Evolutionary conservation across 257 asterid genomes (phyloP), one percentile per base, ranked within the genome.

Genomic region (Parsonsia alboflavescens): DNA sequence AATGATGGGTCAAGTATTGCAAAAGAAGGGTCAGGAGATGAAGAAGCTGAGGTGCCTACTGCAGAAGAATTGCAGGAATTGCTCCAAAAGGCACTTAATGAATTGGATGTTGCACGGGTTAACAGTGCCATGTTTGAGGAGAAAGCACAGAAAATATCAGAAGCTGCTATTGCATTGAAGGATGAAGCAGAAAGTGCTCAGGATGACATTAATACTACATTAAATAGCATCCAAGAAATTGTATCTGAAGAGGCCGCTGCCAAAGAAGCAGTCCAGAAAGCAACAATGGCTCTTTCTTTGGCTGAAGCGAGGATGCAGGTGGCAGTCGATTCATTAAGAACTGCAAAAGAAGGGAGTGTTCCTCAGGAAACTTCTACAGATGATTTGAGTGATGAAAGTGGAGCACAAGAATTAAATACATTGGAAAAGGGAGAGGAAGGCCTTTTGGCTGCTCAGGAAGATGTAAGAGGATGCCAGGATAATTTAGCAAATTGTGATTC

Each of bases 71-170:
- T 90, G 84, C 89, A 90, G 81, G 94, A 88, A 61, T 52, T 88
- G 70, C 77, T 92, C 86, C 96, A 88, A 82, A 95, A 92, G 88
- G 96, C 96, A 54, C 82, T 82, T 64, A 87, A 80, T 48, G 96
- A 90, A 33, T 88, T 95, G 83, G 95, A 95, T 80, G 86, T 77
- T 82, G 90, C 99, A 67, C 85, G 85, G 66, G 75, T 83, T 64
- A 92, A 89, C 85, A 95, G 96, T 82, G 76, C 88, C 57, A 67
- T 88, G 86, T 92, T 86, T 74, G 98, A 95, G 86, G 98, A 90
- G 61, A 86, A 90, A 81, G 98, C 99, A 24, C 98, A 95, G 84
- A 87, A 50, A 77, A 89, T 95, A 83, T 88, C 99, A 36, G 99
- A 95, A 88, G 77, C 89, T 79, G 95, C 99, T 71, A 95, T 95